phyloP scores from a whole-genome alignment of 2,329 filamentous ascomycete species.

The Cryphonectria carpinicola region DNA sequence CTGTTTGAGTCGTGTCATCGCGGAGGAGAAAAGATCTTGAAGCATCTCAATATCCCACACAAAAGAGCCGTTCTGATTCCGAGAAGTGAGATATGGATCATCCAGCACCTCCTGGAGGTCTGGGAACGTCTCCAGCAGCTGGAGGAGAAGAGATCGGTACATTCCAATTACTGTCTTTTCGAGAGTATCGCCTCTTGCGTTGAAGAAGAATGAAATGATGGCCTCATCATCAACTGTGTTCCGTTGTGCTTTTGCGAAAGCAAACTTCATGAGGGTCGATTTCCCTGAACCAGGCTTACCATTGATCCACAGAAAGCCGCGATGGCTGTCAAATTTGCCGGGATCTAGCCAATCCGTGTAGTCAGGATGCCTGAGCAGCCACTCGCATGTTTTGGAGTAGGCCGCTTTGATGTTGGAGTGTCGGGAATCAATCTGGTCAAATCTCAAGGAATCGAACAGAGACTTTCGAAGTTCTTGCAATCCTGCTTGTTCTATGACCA shows the following conservation, averaged over 20 bases:
- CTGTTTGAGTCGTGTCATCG: conserved; percentile 25
- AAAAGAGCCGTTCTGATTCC: background rate
- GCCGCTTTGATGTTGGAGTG: conserved; percentile 39
- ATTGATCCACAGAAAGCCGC: conserved; percentile 49
- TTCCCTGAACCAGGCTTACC: conserved; percentile 48
- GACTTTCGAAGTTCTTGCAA: background rate
- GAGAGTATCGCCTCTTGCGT: conserved; percentile 46
- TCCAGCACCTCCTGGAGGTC: conserved; percentile 39
- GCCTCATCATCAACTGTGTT: conserved; percentile 13
- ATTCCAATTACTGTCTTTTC: conserved; percentile 51
- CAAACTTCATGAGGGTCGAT: conserved; percentile 49
- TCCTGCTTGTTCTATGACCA: background rate
- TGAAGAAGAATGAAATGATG: conserved; percentile 51
- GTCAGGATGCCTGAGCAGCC: conserved; percentile 41
- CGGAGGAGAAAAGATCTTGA: conserved; percentile 27
- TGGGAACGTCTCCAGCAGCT: conserved; percentile 43
- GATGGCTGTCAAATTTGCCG: conserved; percentile 32
- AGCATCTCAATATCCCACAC: conserved; percentile 25
- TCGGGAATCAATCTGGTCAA: conserved; percentile 46
- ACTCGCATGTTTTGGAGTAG: conserved; percentile 44
- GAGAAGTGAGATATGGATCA: background rate
- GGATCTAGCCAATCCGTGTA: conserved; percentile 45
- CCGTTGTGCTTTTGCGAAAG: conserved; percentile 29
- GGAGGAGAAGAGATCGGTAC: conserved; percentile 51
- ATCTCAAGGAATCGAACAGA: conserved; percentile 39